Evolutionary conservation across 2,329 filamentous ascomycete genomes (phyloP).

Genomic region (Diplocarpon mali): DNA sequence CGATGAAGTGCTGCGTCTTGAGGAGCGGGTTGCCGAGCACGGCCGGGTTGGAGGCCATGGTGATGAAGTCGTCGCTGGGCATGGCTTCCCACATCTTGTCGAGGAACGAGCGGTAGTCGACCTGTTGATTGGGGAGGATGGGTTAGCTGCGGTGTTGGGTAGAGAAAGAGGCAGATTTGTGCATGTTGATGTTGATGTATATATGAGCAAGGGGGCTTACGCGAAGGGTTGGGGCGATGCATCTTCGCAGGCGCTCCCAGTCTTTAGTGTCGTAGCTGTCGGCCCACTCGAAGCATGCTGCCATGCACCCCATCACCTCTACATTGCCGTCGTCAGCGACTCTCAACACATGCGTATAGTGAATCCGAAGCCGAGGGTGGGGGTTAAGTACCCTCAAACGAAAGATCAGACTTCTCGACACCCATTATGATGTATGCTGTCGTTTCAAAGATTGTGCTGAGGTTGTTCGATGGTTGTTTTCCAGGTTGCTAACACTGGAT

Average conservation of each 20-base stretch:
- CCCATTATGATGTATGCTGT: not conserved
- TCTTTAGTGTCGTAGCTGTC: constrained; percentile 56
- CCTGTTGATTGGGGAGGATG: constrained; percentile 29
- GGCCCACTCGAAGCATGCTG: constrained; percentile 43
- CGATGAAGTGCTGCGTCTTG: constrained; percentile 54
- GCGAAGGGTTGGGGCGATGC: constrained; percentile 49
- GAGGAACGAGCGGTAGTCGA: constrained; percentile 60
- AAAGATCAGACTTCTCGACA: constrained; percentile 3
- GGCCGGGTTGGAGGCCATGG: constrained; percentile 42
- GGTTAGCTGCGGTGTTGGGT: not conserved
- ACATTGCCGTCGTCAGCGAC: not conserved
- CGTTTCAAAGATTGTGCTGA: too few species aligned
- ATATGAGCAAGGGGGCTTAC: constrained; percentile 23
- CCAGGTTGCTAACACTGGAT: too few species aligned
- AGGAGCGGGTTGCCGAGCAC: constrained; percentile 50
- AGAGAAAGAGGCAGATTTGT: too few species aligned
- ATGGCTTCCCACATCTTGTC: constrained; percentile 49
- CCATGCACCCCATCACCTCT: constrained; percentile 20
- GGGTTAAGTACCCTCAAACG: constrained; percentile 4
- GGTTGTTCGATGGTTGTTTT: too few species aligned
- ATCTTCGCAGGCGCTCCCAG: constrained; percentile 47
- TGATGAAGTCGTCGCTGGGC: constrained; percentile 47
- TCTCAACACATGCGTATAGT: too few species aligned
- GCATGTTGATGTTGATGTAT: too few species aligned
- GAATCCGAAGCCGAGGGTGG: too few species aligned